Percentiles rank a stretch among this genome's conserved stretches.
These are phyloP conservation scores for Plasmodium adleri DNA, from an alignment of 169 alveolate species.

Conservation along the genomic window DNA sequence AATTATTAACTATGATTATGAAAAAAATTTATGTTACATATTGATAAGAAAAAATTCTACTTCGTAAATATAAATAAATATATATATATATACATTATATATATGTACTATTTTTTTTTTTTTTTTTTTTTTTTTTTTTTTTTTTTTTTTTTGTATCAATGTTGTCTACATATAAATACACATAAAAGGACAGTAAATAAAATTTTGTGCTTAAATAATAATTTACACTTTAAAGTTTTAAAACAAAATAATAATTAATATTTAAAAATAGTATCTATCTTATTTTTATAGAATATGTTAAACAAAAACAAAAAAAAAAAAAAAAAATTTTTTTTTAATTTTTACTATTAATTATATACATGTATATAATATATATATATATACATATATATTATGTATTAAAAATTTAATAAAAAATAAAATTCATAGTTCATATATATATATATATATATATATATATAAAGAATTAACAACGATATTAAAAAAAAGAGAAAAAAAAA, in stretches of 20 bases:
- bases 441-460: too few species aligned
- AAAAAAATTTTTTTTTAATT: too few species aligned
- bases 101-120: background rate
- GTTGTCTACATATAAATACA: too few species aligned
- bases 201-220: too few species aligned
- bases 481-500: background rate
- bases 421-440: conserved; percentile 14
- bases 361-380: conserved; percentile 23
- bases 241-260: too few species aligned
- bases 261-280: too few species aligned
- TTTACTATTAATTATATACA: background rate
- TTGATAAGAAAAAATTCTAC: conserved; percentile 9
- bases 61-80: background rate
- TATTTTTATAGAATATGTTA: too few species aligned
- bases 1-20: conserved; percentile 38
- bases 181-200: too few species aligned
- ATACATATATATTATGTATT: conserved; percentile 13
- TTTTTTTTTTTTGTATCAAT: too few species aligned
- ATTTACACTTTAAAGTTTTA: too few species aligned
- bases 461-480: background rate
- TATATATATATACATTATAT: background rate
- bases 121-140: background rate
- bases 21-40: conserved; percentile 30
- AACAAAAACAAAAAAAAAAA: too few species aligned
- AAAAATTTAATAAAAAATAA: conserved; percentile 43